Conservation (phyloP, 164 flowering plant genomes). For the Stephania japonica region DNA sequence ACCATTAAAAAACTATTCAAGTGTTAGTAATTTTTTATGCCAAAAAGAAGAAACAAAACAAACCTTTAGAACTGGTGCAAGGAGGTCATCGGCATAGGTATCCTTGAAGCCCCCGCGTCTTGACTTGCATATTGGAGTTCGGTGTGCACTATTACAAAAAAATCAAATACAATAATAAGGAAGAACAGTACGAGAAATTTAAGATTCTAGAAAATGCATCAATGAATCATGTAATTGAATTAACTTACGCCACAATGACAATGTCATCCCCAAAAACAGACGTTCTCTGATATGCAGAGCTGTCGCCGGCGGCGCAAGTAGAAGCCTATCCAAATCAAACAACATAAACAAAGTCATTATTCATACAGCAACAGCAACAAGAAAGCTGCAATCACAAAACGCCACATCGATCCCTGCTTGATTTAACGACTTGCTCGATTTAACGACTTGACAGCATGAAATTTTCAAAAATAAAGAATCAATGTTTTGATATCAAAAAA, state of each 20-base stretch:
- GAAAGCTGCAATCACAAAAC: neutral
- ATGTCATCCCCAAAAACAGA: slow-evolving; percentile 83
- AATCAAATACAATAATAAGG: neutral
- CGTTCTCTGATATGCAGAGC: slow-evolving; percentile 61
- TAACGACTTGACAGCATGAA: neutral
- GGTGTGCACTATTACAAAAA: slow-evolving; percentile 42
- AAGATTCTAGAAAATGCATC: neutral
- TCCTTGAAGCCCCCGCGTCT: slow-evolving; percentile 95
- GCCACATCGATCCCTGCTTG: neutral
- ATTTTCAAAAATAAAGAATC: too few relatives aligned
- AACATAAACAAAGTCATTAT: neutral
- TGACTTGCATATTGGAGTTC: slow-evolving; percentile 79
- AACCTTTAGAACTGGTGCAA: slow-evolving; percentile 83
- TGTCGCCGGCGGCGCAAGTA: slow-evolving; percentile 69
- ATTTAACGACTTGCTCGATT: neutral
- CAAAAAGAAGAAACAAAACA: neutral
- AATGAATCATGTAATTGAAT: neutral
- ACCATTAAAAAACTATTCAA: neutral
- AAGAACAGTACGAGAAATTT: neutral
- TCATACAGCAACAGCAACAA: neutral
- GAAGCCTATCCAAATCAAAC: slow-evolving; percentile 44
- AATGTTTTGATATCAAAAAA: too few relatives aligned
- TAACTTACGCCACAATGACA: slow-evolving; percentile 89
- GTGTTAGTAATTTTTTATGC: neutral
- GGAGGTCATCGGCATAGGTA: slow-evolving; percentile 76